Percentiles rank a stretch among this genome's conserved stretches.
These are phyloP conservation scores for Boletus vinaceobasis DNA, from an alignment of 768 basidiomycete genomes.

Conservation along the genomic window DNA sequence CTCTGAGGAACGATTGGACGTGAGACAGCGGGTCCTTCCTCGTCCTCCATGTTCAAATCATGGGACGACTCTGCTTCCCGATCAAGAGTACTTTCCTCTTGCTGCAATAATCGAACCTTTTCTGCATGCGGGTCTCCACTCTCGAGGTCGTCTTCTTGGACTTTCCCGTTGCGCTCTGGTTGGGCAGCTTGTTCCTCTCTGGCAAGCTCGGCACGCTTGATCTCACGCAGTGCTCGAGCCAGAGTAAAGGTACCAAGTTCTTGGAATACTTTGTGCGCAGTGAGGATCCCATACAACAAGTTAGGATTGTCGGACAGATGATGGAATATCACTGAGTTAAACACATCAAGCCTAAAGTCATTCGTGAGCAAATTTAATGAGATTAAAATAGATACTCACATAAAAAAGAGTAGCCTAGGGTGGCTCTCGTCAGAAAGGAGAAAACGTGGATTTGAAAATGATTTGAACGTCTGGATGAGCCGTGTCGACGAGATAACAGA, in stretches of 20 bases:
- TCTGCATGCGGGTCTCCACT: slow-evolving; percentile 41
- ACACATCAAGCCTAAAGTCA: slow-evolving; percentile 72
- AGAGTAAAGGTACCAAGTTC: slow-evolving; percentile 91
- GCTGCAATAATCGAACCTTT: slow-evolving; percentile 63
- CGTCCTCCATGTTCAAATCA: slow-evolving; percentile 7
- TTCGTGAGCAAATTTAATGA: background rate
- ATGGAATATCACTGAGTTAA: slow-evolving; percentile 80
- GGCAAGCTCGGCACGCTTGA: slow-evolving; percentile 66
- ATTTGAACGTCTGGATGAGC: slow-evolving; percentile 83
- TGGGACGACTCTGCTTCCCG: slow-evolving; percentile 23
- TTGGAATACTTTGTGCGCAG: slow-evolving; percentile 82
- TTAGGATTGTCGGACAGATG: slow-evolving; percentile 84
- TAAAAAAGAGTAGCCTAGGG: slow-evolving; percentile 87
- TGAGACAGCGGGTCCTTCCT: slow-evolving; percentile 18
- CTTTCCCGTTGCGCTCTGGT: slow-evolving; percentile 23
- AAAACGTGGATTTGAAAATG: slow-evolving; percentile 88
- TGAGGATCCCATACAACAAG: slow-evolving; percentile 80
- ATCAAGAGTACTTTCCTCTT: slow-evolving; percentile 38
- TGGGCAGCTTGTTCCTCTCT: slow-evolving; percentile 62
- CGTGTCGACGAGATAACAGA: slow-evolving; percentile 79
- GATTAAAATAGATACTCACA: slow-evolving; percentile 44
- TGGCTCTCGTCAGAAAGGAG: slow-evolving; percentile 93
- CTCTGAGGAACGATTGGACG: slow-evolving; percentile 44
- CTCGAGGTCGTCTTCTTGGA: slow-evolving; percentile 25
- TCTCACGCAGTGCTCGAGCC: slow-evolving; percentile 78